These are phyloP conservation scores for Magnusiomyces suaveolens DNA, from an alignment of 1,139 yeast species.

Conservation along the genomic window DNA sequence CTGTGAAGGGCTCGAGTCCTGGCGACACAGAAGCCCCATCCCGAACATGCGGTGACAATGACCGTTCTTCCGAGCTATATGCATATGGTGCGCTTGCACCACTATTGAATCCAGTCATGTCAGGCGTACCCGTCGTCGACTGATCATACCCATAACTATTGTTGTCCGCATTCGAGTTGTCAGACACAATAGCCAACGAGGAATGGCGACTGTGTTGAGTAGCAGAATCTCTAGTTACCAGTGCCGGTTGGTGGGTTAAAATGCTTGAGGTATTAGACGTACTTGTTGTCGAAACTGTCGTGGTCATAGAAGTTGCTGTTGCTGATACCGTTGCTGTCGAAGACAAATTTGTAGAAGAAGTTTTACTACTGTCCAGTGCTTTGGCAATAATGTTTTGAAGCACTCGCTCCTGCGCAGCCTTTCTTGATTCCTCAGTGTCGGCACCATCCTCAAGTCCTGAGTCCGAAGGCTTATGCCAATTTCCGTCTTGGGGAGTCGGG, in stretches of 20 bases:
- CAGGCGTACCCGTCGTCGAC: background rate
- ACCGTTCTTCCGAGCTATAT: background rate
- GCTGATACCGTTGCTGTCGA: background rate
- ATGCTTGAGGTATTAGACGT: background rate
- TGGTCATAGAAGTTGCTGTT: background rate
- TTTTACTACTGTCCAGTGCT: conserved; percentile 21
- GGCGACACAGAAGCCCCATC: background rate
- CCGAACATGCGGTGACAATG: background rate
- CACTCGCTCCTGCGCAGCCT: conserved; percentile 22
- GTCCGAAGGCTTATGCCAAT: conserved; percentile 17
- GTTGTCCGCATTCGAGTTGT: background rate
- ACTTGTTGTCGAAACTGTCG: background rate
- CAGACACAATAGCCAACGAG: background rate
- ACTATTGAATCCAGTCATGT: background rate
- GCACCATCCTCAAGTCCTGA: conserved; percentile 11
- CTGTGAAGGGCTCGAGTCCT: background rate
- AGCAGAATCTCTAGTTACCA: background rate
- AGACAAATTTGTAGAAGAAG: background rate
- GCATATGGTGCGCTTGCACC: background rate
- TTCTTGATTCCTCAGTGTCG: background rate
- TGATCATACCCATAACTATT: background rate
- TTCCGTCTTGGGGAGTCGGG: conserved; percentile 14
- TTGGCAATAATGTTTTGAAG: conserved; percentile 37
- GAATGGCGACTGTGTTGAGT: background rate
- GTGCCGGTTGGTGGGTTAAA: background rate